phyloP scores from a whole-genome alignment of 257 asterid species.

The Phtheirospermum japonicum region DNA sequence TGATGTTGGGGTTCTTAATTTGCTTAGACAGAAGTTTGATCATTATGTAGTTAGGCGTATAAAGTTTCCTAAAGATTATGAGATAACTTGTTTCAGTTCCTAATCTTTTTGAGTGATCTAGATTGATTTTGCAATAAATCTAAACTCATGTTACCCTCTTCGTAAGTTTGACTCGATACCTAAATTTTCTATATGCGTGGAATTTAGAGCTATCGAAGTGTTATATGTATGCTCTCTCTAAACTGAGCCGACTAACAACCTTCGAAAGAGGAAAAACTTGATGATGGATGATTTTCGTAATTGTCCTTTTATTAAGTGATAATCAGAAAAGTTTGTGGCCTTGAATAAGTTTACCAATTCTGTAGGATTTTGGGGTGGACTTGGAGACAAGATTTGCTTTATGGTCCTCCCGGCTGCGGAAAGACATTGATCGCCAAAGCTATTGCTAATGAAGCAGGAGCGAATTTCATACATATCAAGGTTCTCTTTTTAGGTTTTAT shows the following conservation, averaged over 20 bases:
- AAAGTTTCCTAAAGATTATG: conserved; percentile 62
- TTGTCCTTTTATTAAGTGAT: conserved; percentile 11
- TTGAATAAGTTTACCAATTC: conserved; percentile 22
- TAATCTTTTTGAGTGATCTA: not conserved
- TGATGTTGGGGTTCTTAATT: no score
- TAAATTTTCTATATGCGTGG: not conserved
- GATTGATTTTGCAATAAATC: no score
- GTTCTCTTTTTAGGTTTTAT: no score
- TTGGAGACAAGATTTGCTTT: no score
- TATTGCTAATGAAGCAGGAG: no score
- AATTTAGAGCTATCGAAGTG: not conserved
- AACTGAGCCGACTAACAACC: no score
- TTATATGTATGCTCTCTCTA: conserved; percentile 16
- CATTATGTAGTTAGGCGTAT: no score
- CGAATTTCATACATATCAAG: no score
- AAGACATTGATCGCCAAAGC: no score
- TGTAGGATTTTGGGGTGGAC: conserved; percentile 62
- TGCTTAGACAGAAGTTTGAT: no score
- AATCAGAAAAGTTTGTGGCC: no score
- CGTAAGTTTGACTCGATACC: not conserved
- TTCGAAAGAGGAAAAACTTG: not conserved
- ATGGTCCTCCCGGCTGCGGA: no score
- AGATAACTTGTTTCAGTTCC: conserved; percentile 45
- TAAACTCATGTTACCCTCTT: not conserved
- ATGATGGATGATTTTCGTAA: not conserved